phyloP scores from a whole-genome alignment of 2,329 filamentous ascomycete species.

The Cladorrhinum sp. region DNA sequence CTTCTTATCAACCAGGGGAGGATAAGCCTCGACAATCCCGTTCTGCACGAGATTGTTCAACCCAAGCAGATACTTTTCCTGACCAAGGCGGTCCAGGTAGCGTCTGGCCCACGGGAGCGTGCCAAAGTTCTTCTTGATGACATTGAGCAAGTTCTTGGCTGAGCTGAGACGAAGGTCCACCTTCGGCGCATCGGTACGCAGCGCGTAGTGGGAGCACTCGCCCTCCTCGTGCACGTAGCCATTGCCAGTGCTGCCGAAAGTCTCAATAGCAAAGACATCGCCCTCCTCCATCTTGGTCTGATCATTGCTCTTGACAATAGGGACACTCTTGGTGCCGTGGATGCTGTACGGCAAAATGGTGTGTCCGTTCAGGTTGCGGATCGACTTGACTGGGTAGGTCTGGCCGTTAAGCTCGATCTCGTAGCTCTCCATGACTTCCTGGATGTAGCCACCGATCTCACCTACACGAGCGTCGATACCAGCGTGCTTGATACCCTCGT shows the following conservation, averaged over 20 bases:
- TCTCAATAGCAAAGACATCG: conserved; percentile 93
- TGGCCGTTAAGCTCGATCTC: conserved; percentile 80
- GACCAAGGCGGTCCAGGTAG: conserved; percentile 87
- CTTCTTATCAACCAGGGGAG: conserved; percentile 85
- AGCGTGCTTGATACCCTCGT: conserved; percentile 85
- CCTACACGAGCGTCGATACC: conserved; percentile 88
- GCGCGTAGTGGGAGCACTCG: conserved; percentile 87
- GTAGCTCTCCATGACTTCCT: conserved; percentile 91
- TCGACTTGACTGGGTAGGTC: conserved; percentile 77
- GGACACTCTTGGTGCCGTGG: conserved; percentile 89
- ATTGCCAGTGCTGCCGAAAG: conserved; percentile 89
- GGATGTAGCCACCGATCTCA: conserved; percentile 79
- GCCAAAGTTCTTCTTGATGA: conserved; percentile 95
- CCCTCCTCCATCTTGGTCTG: conserved; percentile 97
- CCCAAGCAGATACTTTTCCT: conserved; percentile 90
- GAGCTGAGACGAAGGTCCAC: conserved; percentile 74
- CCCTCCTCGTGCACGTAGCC: conserved; percentile 85
- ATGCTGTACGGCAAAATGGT: conserved; percentile 87
- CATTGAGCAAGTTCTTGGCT: conserved; percentile 78
- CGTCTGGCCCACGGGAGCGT: conserved; percentile 87
- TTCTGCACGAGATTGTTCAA: conserved; percentile 80
- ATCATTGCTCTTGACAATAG: conserved; percentile 85
- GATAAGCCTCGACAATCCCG: conserved; percentile 87
- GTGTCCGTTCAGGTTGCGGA: conserved; percentile 85
- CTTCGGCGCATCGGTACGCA: conserved; percentile 68